Conservation (phyloP, 768 basidiomycete genomes). For the Mycena pura region DNA sequence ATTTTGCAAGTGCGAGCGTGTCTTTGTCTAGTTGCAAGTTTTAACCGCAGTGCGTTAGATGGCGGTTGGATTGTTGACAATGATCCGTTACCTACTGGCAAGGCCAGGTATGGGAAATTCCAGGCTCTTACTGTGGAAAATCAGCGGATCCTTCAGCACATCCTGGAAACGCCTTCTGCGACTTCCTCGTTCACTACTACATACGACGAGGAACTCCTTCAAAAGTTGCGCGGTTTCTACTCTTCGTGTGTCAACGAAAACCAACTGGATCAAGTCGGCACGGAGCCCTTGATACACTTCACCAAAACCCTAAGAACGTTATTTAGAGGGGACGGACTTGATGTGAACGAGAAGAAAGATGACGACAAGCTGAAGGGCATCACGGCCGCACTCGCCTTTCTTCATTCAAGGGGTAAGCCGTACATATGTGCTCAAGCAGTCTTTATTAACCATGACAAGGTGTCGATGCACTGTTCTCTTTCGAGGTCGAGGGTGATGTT, state of each 20-base stretch:
- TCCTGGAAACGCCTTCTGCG: constrained; percentile 62
- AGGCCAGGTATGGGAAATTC: constrained; percentile 75
- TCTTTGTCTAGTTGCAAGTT: constrained; percentile 9
- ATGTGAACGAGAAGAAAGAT: constrained; percentile 40
- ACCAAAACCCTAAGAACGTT: constrained; percentile 65
- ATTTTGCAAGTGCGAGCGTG: constrained; percentile 80
- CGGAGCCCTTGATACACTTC: constrained; percentile 72
- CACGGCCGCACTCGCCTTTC: constrained; percentile 82
- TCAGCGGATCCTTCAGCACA: constrained; percentile 74
- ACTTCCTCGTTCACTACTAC: constrained; percentile 40
- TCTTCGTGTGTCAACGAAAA: constrained; percentile 83
- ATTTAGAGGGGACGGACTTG: constrained; percentile 60
- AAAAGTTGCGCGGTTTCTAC: constrained; percentile 77
- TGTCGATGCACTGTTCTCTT: constrained; percentile 78
- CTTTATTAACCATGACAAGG: constrained; percentile 49
- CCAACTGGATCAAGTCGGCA: constrained; percentile 74
- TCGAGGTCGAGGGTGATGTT: constrained; percentile 87
- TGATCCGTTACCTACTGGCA: constrained; percentile 91
- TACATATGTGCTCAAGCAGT: background rate
- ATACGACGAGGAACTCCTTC: constrained; percentile 62
- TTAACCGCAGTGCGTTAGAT: constrained; percentile 48
- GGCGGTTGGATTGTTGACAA: constrained; percentile 86
- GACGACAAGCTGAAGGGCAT: constrained; percentile 68
- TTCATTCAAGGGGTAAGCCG: constrained; percentile 81
- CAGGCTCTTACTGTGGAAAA: constrained; percentile 77